phyloP scores from a whole-genome alignment of 2,329 filamentous ascomycete species.

The Coniochaeta sp. region DNA sequence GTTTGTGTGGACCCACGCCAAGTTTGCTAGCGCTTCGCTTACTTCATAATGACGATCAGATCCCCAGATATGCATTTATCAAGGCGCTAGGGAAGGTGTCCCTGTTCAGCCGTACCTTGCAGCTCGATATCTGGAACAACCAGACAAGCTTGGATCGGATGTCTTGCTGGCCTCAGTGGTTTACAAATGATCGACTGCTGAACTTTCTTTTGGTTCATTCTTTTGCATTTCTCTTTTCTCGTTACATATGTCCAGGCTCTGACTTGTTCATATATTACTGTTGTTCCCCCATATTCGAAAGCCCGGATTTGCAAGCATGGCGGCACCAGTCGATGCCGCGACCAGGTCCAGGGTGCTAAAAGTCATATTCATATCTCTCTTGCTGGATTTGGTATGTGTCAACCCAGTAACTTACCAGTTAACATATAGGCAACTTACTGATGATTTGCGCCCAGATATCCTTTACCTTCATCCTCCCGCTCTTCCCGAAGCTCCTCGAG shows the following conservation, averaged over 20 bases:
- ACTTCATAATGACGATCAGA: not conserved
- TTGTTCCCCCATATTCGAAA: not conserved
- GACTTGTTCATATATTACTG: not conserved
- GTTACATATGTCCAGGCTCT: too few species aligned
- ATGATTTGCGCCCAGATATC: slow-evolving; percentile 59
- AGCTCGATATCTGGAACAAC: not conserved
- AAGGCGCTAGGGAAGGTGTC: not conserved
- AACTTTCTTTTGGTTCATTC: not conserved
- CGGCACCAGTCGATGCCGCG: slow-evolving; percentile 37
- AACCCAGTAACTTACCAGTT: not conserved
- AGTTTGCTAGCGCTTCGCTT: not conserved
- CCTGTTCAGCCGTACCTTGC: not conserved
- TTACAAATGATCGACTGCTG: not conserved
- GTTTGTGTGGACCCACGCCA: not conserved
- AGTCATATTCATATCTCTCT: slow-evolving; percentile 81
- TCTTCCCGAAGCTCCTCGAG: slow-evolving; percentile 90
- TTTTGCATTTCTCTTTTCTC: too few species aligned
- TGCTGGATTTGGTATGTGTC: slow-evolving; percentile 76
- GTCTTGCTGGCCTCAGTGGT: not conserved
- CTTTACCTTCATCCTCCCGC: slow-evolving; percentile 95
- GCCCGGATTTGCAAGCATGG: slow-evolving; percentile 25
- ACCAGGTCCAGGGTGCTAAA: slow-evolving; percentile 74
- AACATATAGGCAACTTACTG: slow-evolving; percentile 2
- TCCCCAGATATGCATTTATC: not conserved
- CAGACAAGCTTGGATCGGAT: not conserved